Percentiles rank a stretch among this genome's conserved stretches.
phyloP scores from a whole-genome alignment of 148 eudicot genomes.

The Gaultheria prostrata region DNA sequence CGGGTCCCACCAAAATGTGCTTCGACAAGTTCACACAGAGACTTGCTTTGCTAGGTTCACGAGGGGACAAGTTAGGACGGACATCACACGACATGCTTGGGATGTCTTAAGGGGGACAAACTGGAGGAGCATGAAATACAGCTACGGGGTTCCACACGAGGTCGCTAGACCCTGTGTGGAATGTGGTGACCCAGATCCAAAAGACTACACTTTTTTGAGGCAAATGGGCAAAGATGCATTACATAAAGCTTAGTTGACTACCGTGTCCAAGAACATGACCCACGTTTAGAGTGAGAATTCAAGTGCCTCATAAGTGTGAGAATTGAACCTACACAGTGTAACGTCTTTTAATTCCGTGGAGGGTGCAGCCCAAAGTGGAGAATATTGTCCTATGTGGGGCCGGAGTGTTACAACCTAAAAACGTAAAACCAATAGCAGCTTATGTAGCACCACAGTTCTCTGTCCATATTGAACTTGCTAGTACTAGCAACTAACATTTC shows the following conservation, averaged over 20 bases:
- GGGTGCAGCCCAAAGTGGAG: background rate
- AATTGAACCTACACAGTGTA: background rate
- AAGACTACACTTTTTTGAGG: background rate
- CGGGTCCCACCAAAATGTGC: background rate
- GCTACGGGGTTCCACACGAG: background rate
- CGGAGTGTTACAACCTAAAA: background rate
- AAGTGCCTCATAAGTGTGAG: background rate
- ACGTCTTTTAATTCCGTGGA: background rate
- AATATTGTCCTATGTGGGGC: background rate
- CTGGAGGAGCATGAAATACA: background rate
- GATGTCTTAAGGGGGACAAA: background rate
- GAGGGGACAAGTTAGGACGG: background rate
- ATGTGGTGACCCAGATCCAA: background rate
- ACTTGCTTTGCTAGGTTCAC: background rate
- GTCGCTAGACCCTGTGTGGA: background rate
- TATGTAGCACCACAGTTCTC: background rate
- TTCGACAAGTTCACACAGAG: background rate
- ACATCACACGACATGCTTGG: background rate
- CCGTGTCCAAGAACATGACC: background rate
- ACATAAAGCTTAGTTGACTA: background rate
- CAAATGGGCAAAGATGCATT: background rate
- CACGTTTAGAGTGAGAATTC: background rate
- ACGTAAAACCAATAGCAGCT: background rate
- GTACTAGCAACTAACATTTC: background rate
- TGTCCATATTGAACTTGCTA: constrained; percentile 11